Percentiles rank a stretch among this genome's conserved stretches.
These are phyloP conservation scores for Fusarium devonianum DNA, from an alignment of 2,329 filamentous ascomycete genomes.

Conservation along the genomic window DNA sequence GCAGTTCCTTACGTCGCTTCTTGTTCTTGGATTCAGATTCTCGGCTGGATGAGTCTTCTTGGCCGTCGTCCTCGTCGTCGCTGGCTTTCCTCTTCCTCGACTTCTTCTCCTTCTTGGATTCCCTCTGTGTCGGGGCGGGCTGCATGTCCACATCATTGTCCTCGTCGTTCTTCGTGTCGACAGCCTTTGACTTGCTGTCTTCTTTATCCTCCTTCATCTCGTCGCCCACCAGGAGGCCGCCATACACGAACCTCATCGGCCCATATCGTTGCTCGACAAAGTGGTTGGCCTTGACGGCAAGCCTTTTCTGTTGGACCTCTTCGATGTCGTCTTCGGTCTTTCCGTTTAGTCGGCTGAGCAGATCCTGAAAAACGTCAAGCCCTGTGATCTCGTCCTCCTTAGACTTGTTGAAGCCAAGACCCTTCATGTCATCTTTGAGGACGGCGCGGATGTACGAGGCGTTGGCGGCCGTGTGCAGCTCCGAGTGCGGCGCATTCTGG, in stretches of 20 bases:
- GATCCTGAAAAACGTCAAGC: slow-evolving; percentile 82
- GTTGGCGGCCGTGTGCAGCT: slow-evolving; percentile 80
- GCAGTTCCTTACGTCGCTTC: slow-evolving; percentile 48
- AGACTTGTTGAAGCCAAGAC: slow-evolving; percentile 81
- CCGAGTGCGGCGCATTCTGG: slow-evolving; percentile 75
- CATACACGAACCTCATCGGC: slow-evolving; percentile 83
- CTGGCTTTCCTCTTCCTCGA: slow-evolving; percentile 59
- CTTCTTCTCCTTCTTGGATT: slow-evolving; percentile 53
- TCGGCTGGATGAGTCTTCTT: slow-evolving; percentile 41
- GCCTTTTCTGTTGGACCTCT: slow-evolving; percentile 71
- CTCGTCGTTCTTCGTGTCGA: slow-evolving; percentile 13
- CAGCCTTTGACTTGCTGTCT: slow-evolving; percentile 19
- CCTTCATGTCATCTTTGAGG: slow-evolving; percentile 90
- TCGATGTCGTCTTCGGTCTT: slow-evolving; percentile 77
- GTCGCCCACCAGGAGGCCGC: slow-evolving; percentile 73
- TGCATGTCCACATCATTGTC: slow-evolving; percentile 37
- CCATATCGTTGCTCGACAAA: slow-evolving; percentile 82
- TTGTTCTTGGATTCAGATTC: slow-evolving; percentile 47
- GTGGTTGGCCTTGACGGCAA: slow-evolving; percentile 74
- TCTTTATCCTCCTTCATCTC: slow-evolving; percentile 55
- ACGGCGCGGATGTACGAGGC: slow-evolving; percentile 84
- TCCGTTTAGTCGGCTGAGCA: slow-evolving; percentile 89
- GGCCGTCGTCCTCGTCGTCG: slow-evolving; percentile 48
- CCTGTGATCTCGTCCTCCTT: slow-evolving; percentile 82
- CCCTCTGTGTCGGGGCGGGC: slow-evolving; percentile 33